Evolutionary conservation across 2,329 filamentous ascomycete species (phyloP), one percentile per base, ranked within the genome.

Genomic region (Ceratocystis colombiana): DNA sequence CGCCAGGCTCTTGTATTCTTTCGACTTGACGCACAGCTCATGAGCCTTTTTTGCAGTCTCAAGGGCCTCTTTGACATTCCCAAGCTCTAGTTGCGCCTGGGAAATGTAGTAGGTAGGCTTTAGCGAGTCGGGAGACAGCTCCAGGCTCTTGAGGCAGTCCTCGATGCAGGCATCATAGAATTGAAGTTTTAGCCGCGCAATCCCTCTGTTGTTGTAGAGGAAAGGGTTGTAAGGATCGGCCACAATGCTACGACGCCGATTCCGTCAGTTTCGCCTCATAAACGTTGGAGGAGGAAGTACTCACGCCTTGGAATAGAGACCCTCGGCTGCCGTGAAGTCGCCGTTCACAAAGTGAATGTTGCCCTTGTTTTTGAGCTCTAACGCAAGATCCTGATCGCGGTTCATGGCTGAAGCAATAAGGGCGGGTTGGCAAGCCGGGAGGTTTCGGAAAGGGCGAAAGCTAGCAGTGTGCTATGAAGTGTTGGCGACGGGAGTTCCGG

Each of bases 201-300:
- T 88, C 64, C 91, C 89, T 65, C 92, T 89, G 77, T 96, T 97
- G 48, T 90, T 93, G 77, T 91, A 96, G 63, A 96, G 82, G 37
- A 88, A 80, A 1, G 88, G 84, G 73, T 96, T 94, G 66, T 79
- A 82, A 3, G 88, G 82, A 75, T 96, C 89, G 73, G 86, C 84
- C 71, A 88, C 84, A 71, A 96, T 91, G 50, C 87, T 90, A 70
- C 28, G 53, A 33, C 22, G 7, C 5, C 17, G 28, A 17, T 22
- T 17, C 10, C 25, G 53, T 57, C 28, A 57, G 53, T 57, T 57
- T 33, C 2, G 33, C n/a, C 17, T 20, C 28, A 3, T n/a, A 12
- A 37, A 33, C 5, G 4, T n/a, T 17, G 4, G 37, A 10, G 44
- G 12, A 46, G 5, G 61, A 59, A 41, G 41, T 65, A 75, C 83